Evolutionary conservation across 345 rosid species (phyloP).

Genomic region (Kandelia obovata): DNA sequence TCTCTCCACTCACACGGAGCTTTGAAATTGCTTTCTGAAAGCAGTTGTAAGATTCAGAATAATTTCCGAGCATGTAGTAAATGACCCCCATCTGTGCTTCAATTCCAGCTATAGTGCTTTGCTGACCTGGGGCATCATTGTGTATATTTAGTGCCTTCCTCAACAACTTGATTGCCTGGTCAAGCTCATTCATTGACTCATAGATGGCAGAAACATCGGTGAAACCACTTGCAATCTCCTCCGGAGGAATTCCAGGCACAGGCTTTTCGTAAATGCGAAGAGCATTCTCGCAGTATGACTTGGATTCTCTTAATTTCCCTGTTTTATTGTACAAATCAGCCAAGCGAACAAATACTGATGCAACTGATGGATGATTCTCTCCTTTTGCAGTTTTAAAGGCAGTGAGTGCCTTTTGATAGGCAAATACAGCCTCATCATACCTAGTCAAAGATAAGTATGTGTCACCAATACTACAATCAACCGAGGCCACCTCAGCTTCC

Average conservation of each 20-base stretch:
- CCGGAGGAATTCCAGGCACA: conserved; percentile 52
- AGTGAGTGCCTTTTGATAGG: conserved; percentile 84
- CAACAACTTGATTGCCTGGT: conserved; percentile 59
- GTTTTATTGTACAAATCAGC: conserved; percentile 81
- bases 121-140: conserved; percentile 64
- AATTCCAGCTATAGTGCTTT: conserved; percentile 74
- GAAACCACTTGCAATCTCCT: conserved; percentile 80
- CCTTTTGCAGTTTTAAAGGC: conserved; percentile 71
- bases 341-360: conserved; percentile 71
- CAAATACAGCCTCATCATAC: conserved; percentile 78
- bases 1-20: conserved; percentile 78
- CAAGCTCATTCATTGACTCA: conserved; percentile 79
- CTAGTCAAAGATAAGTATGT: conserved; percentile 76
- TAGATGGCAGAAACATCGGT: conserved; percentile 80
- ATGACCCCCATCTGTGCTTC: conserved; percentile 95
- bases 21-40: conserved; percentile 63
- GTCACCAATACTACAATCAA: conserved; percentile 92
- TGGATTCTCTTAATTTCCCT: conserved; percentile 76
- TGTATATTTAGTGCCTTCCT: conserved; percentile 61
- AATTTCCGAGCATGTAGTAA: conserved; percentile 78
- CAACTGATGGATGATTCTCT: conserved; percentile 76
- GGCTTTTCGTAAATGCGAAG: conserved; percentile 63
- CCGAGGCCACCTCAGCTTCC: conserved; percentile 72
- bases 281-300: conserved; percentile 79
- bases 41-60: conserved; percentile 57